Evolutionary conservation across 306 rosid genomes (phyloP), one percentile per base, ranked within the genome.

Genomic region (Cajanus cajan): DNA sequence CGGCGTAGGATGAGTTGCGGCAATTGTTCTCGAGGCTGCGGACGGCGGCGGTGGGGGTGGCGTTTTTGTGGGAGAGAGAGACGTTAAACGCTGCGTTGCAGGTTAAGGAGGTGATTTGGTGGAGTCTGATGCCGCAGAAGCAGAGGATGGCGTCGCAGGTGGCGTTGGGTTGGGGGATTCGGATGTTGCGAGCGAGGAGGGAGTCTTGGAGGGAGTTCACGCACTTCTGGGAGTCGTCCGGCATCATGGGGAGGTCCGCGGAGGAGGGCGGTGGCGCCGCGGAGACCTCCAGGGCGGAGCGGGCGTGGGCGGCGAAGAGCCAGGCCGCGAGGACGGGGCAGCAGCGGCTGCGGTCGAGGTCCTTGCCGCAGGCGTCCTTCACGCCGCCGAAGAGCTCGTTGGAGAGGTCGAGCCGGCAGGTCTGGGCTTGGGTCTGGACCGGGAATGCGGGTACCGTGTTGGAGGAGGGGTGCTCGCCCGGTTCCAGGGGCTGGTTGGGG

Each of bases 311-410:
- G 0, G 99, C 99, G 80, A 84, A 95, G 0, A 95, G 98, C 99
- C 99, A 95, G 4, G 99, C 99, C 1, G 98, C 99, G 0, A 95
- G 85, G 2, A 95, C 99, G 0, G 99, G 99, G 61, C 99, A 95
- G 86, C 99, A 95, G 0, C 99, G 89, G 86, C 96, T 93, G 2
- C 99, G 90, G 90, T 95, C 99, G 11, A 95, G 90, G 86, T 93
- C 54, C 18, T 90, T 83, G n/a, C 96, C 92, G 62, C 99, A 93
- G 1, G 99, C 99, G 41, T 78, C 97, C 34, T 82, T 86, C 6
- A 95, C 99, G 57, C 99, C 99, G 78, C 99, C 99, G 86, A 95
- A 95, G n/a, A 95, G 91, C 84, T 95, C 99, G 73, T 82, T 84
- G 63, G 99, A 93, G 66, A 95, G 91, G 90, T 95, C 98, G 1